Conservation (phyloP, 2,329 filamentous ascomycete species). For the Colletotrichum zoysiae region DNA sequence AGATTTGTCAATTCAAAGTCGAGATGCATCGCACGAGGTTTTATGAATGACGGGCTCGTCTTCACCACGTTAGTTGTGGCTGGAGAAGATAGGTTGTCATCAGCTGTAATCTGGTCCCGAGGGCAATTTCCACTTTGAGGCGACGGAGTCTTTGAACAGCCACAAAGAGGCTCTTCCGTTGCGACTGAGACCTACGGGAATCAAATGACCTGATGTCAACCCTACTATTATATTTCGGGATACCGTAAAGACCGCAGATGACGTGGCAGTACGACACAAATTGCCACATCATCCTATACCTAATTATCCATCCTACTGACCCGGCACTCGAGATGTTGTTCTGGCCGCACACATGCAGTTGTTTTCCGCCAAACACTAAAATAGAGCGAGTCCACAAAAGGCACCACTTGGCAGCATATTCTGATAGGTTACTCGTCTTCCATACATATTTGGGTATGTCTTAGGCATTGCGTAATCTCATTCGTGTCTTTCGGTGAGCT, state of each 20-base stretch:
- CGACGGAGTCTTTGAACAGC: no score
- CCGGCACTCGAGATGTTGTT: not conserved
- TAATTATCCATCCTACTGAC: not conserved
- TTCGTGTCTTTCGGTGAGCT: not conserved
- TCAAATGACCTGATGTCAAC: not conserved
- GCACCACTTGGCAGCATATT: not conserved
- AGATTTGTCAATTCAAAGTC: not conserved
- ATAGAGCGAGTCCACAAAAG: not conserved
- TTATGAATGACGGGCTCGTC: not conserved
- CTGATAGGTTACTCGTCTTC: not conserved
- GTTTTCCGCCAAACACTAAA: not conserved
- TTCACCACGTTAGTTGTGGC: not conserved
- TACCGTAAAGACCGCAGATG: not conserved
- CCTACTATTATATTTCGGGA: not conserved
- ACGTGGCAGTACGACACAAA: not conserved
- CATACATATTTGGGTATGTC: not conserved
- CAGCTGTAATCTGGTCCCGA: not conserved
- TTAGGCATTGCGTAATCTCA: not conserved
- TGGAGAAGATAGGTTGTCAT: not conserved
- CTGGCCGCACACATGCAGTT: no score
- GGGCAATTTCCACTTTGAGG: not conserved
- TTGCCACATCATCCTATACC: not conserved
- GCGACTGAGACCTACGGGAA: not conserved
- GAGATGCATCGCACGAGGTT: not conserved
- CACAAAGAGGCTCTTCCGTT: not conserved